A percentile compares a stretch with the other conserved stretches of the same genome.
These are phyloP conservation scores for Ophiostoma pallidulum DNA, from an alignment of 2,329 filamentous ascomycete species.

Conservation along the genomic window DNA sequence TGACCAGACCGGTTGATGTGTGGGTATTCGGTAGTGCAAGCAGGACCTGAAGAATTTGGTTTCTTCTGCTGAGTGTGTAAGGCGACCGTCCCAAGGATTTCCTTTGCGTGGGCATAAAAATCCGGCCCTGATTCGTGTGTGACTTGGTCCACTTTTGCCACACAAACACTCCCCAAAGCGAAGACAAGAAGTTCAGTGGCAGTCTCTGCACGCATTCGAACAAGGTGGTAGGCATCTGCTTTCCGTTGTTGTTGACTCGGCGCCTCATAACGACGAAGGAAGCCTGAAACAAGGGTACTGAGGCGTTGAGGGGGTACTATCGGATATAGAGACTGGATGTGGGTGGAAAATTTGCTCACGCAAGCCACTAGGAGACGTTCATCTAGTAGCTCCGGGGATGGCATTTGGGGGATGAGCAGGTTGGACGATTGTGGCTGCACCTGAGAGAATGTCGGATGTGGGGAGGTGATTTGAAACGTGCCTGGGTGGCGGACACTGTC, in stretches of 20 bases:
- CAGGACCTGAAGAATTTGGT: too few species aligned
- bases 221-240: background rate
- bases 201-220: background rate
- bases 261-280: background rate
- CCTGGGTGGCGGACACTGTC: background rate
- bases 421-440: background rate
- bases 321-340: slow-evolving; percentile 12
- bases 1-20: too few species aligned
- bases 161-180: slow-evolving; percentile 13
- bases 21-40: too few species aligned
- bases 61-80: background rate
- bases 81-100: slow-evolving; percentile 2
- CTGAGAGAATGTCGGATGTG: background rate
- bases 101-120: slow-evolving; percentile 11
- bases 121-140: slow-evolving; percentile 7
- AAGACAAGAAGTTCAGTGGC: slow-evolving; percentile 15
- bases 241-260: background rate
- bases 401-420: background rate
- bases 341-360: slow-evolving; percentile 1
- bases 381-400: background rate
- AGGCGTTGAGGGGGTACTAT: slow-evolving; percentile 9
- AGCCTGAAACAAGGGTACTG: background rate
- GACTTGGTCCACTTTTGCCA: slow-evolving; percentile 8
- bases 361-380: background rate
- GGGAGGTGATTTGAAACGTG: background rate